Conservation (phyloP, 495 filamentous ascomycete genomes). For the Penicillium paxilli region DNA sequence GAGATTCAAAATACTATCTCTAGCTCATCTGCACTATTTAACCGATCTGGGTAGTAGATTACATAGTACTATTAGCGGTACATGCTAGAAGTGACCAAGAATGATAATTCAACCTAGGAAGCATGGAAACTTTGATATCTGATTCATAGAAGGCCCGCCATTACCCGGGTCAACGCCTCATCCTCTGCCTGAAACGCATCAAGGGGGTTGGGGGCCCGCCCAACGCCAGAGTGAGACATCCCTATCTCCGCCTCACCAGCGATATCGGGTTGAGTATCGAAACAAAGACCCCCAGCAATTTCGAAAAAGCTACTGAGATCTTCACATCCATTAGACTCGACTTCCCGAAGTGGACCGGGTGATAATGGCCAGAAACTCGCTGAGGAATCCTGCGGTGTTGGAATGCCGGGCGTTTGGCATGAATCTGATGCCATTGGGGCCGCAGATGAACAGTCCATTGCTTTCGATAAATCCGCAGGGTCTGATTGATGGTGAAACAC, state of each 20-base stretch:
- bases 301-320: slow-evolving; percentile 49
- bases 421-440: background rate
- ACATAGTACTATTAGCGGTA: background rate
- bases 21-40: too few species aligned
- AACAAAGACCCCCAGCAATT: slow-evolving; percentile 41
- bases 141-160: slow-evolving; percentile 40
- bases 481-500: background rate
- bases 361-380: slow-evolving; percentile 24
- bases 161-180: slow-evolving; percentile 41
- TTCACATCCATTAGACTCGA: slow-evolving; percentile 31
- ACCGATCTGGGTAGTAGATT: background rate
- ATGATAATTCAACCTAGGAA: background rate
- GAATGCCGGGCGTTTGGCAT: slow-evolving; percentile 9
- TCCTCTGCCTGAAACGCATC: slow-evolving; percentile 42
- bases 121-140: background rate
- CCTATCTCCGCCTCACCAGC: slow-evolving; percentile 11
- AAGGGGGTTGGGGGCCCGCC: slow-evolving; percentile 13
- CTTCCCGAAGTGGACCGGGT: slow-evolving; percentile 7
- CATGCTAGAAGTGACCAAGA: too few species aligned
- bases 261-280: slow-evolving; percentile 23
- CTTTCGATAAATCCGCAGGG: background rate
- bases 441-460: background rate
- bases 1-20: too few species aligned
- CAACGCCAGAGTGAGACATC: slow-evolving; percentile 4
- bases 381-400: slow-evolving; percentile 1